These are phyloP conservation scores for Biscutella auriculata DNA, from an alignment of 441 rosid species.

Conservation along the genomic window DNA sequence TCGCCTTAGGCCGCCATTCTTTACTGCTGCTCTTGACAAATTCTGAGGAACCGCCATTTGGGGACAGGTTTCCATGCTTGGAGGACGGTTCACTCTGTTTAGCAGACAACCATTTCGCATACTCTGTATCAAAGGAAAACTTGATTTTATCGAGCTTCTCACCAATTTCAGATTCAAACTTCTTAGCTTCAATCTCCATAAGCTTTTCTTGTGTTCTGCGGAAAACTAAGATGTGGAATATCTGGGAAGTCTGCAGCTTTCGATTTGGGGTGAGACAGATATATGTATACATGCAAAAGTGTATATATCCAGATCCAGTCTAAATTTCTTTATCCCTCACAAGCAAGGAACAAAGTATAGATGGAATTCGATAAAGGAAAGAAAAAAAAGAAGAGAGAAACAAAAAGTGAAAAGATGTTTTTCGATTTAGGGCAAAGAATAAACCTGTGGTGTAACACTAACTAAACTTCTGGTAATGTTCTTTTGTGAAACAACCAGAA, in stretches of 20 bases:
- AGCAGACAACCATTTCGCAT: background rate
- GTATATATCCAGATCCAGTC: background rate
- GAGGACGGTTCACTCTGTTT: slow-evolving; percentile 1
- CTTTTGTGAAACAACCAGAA: slow-evolving; percentile 3
- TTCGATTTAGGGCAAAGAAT: slow-evolving; percentile 16
- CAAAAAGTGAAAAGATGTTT: background rate
- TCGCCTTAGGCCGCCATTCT: background rate
- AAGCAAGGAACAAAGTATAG: slow-evolving; percentile 18
- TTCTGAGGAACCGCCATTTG: background rate
- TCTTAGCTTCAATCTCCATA: background rate
- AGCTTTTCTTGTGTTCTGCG: background rate
- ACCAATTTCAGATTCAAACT: background rate
- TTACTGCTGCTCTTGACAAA: background rate
- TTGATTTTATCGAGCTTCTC: background rate
- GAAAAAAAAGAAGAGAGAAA: background rate
- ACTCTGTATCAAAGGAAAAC: background rate
- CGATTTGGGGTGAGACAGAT: background rate
- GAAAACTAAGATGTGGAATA: background rate
- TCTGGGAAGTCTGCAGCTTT: background rate
- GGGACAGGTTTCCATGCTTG: background rate
- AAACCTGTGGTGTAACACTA: slow-evolving; percentile 6
- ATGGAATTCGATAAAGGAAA: too few species aligned
- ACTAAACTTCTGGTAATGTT: background rate
- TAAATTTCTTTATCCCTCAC: background rate
- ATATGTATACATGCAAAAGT: background rate